A percentile compares a stretch with the other conserved stretches of the same genome.
Conservation (phyloP, 768 basidiomycete genomes). For the Leccinum ochraceum region DNA sequence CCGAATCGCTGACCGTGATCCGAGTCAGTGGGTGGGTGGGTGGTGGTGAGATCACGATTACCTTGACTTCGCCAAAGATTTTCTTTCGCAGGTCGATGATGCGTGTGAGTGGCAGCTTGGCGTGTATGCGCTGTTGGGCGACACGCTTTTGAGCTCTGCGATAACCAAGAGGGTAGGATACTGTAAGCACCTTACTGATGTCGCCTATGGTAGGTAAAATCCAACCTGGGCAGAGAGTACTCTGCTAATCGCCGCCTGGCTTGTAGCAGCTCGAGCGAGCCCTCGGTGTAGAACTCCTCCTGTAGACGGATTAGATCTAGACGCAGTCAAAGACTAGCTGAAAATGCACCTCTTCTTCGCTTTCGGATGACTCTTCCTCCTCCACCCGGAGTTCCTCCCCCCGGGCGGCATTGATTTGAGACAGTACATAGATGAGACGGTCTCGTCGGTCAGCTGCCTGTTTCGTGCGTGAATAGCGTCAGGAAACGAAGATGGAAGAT, state of each 20-base stretch:
- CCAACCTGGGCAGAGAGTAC: slow-evolving; percentile 94
- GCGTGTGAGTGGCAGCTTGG: slow-evolving; percentile 80
- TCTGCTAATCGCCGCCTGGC: slow-evolving; percentile 86
- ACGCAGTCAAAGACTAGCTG: not conserved
- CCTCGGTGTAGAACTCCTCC: slow-evolving; percentile 96
- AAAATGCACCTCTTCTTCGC: slow-evolving; percentile 71
- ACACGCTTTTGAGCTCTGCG: slow-evolving; percentile 94
- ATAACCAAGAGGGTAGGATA: slow-evolving; percentile 39
- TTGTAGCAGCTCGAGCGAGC: slow-evolving; percentile 82
- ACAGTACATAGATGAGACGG: slow-evolving; percentile 91
- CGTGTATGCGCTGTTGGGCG: slow-evolving; percentile 90
- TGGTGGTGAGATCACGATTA: slow-evolving; percentile 33
- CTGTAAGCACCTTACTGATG: slow-evolving; percentile 78
- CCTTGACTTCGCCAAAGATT: slow-evolving; percentile 88
- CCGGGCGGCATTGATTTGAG: slow-evolving; percentile 88
- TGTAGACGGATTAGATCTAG: slow-evolving; percentile 31
- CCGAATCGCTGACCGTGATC: slow-evolving; percentile 67
- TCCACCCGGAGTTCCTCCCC: slow-evolving; percentile 80
- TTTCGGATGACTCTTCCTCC: slow-evolving; percentile 65
- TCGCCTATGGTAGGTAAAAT: slow-evolving; percentile 59
- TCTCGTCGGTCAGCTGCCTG: slow-evolving; percentile 96
- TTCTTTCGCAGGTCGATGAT: slow-evolving; percentile 93
- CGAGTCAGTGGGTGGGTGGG: not conserved
- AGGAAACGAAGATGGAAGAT: slow-evolving; percentile 1
- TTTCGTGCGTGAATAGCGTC: slow-evolving; percentile 19